These are phyloP conservation scores for Hydnomerulius pinastri DNA, from an alignment of 768 basidiomycete species.

Conservation along the genomic window DNA sequence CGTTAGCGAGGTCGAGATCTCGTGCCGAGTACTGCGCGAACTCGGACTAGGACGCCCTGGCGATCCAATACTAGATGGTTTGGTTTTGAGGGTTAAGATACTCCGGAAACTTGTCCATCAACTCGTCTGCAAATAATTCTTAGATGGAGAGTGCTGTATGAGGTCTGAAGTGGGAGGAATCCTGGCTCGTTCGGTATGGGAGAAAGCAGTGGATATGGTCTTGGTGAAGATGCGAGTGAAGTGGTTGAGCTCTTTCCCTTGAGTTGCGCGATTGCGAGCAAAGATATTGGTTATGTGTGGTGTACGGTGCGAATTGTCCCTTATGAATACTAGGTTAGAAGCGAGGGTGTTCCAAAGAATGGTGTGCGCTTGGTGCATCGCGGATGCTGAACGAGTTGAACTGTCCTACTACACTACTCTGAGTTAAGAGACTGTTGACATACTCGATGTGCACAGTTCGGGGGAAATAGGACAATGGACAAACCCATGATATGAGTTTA, in stretches of 20 bases:
- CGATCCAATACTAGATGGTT: too few relatives aligned
- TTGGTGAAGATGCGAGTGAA: conserved; percentile 31
- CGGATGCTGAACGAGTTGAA: too few relatives aligned
- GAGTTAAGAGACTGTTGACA: too few relatives aligned
- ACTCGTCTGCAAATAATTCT: background rate
- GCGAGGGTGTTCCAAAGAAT: conserved; percentile 41
- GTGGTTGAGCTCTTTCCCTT: conserved; percentile 32
- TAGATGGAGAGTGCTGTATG: background rate
- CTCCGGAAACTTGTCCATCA: background rate
- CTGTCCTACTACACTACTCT: too few relatives aligned
- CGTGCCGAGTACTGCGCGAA: background rate
- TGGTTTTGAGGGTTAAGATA: too few relatives aligned
- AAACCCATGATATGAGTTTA: too few relatives aligned
- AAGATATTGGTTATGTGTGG: conserved; percentile 32
- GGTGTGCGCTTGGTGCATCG: conserved; percentile 45
- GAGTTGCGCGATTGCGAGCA: conserved; percentile 21
- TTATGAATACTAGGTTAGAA: conserved; percentile 35
- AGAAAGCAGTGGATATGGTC: conserved; percentile 35
- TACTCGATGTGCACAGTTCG: too few relatives aligned
- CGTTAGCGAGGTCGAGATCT: conserved; percentile 31
- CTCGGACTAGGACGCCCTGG: too few relatives aligned
- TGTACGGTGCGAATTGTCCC: conserved; percentile 30
- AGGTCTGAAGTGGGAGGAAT: conserved; percentile 21
- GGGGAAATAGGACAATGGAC: too few relatives aligned
- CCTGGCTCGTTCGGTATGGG: conserved; percentile 39